Evolutionary conservation across 106 monocot species (phyloP).

Genomic region (Amphibolis antarctica): DNA sequence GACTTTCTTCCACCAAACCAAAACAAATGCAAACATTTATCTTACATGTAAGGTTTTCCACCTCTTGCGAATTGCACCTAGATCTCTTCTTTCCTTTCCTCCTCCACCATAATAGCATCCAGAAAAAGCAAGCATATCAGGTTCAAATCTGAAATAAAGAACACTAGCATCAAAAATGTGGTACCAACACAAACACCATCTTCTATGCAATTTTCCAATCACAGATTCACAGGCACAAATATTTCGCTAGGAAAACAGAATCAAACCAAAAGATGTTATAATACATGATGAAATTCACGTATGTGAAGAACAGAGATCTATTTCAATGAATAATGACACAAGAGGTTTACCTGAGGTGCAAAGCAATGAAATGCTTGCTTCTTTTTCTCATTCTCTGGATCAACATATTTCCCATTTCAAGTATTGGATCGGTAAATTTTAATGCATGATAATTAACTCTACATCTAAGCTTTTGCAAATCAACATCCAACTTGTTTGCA

Average conservation of each 20-base stretch:
- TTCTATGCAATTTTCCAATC: neutral
- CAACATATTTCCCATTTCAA: slow-evolving; percentile 52
- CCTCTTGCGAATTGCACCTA: slow-evolving; percentile 72
- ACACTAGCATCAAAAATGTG: neutral
- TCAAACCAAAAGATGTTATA: neutral
- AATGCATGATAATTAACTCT: slow-evolving; percentile 79
- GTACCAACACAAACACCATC: neutral
- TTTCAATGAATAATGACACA: neutral
- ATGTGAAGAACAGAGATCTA: neutral
- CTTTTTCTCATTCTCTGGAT: slow-evolving; percentile 55
- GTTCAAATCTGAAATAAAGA: slow-evolving; percentile 65
- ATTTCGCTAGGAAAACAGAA: neutral
- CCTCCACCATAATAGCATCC: slow-evolving; percentile 99
- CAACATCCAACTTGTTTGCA: slow-evolving; percentile 57
- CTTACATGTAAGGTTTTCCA: slow-evolving; percentile 95
- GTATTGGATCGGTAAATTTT: slow-evolving; percentile 55
- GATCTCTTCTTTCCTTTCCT: slow-evolving; percentile 77
- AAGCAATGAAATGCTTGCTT: slow-evolving; percentile 63
- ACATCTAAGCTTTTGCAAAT: slow-evolving; percentile 70
- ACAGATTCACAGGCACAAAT: neutral
- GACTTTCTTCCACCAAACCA: neutral
- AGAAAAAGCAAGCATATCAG: slow-evolving; percentile 99
- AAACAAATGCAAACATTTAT: neutral
- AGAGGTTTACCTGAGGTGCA: slow-evolving; percentile 51
- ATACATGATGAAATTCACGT: neutral